These are phyloP conservation scores for Saxophila tyrrhenica DNA, from an alignment of 495 filamentous ascomycete genomes.

Conservation along the genomic window DNA sequence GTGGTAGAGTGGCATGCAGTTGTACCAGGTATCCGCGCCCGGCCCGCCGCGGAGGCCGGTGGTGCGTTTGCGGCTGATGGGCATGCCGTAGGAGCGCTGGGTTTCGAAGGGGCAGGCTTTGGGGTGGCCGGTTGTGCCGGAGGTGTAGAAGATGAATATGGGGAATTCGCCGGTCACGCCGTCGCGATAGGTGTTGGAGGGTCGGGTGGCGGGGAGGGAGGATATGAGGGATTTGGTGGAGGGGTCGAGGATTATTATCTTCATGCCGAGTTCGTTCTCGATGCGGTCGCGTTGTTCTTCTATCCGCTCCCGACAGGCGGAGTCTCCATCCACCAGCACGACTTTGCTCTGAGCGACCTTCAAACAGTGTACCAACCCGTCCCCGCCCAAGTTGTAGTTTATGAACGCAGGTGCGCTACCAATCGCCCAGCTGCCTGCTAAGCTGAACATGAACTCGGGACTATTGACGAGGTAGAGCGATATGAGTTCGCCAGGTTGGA, in stretches of 20 bases:
- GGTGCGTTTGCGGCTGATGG: neutral
- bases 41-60: neutral
- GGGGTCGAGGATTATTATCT: constrained; percentile 40
- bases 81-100: constrained; percentile 4
- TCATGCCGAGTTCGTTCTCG: constrained; percentile 39
- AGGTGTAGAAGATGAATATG: constrained; percentile 19
- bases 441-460: constrained; percentile 53
- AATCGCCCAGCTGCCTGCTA: constrained; percentile 51
- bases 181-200: constrained; percentile 37
- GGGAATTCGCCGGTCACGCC: constrained; percentile 12
- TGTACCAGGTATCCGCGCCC: constrained; percentile 53
- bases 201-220: constrained; percentile 35
- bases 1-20: constrained; percentile 75
- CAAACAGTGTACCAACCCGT: constrained; percentile 59
- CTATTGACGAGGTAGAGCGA: constrained; percentile 59
- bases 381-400: constrained; percentile 57
- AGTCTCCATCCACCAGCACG: constrained; percentile 55
- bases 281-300: constrained; percentile 39
- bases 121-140: constrained; percentile 52
- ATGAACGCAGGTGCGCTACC: constrained; percentile 59
- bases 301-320: constrained; percentile 40
- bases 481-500: constrained; percentile 53
- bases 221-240: constrained; percentile 37
- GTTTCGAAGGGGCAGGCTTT: constrained; percentile 19
- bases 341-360: constrained; percentile 46